Base-by-base conservation (phyloP, 192 early-diverging fungal species). In the Funneliformis geosporum region DNA sequence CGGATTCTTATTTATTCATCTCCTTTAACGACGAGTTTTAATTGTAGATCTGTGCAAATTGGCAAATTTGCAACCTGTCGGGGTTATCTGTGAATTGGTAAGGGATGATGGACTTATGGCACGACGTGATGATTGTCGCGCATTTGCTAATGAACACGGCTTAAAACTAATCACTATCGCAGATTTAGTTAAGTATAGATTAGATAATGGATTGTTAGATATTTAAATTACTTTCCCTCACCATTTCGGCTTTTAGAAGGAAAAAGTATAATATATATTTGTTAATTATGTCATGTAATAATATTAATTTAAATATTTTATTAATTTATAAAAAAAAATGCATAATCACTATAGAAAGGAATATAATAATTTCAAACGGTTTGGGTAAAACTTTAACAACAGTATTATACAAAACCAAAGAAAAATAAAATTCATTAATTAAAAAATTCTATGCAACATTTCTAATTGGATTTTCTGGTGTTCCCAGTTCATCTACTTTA, bases 101-200 rank as follows among this genome's bases (percentile, higher is more conserved):
- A 94, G 91, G 65, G 93, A 98, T 50, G 92, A 95, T 82, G 97
- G 98, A 4, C 88, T 87, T 0, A 98, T 99, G 96, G 97, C 97
- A 60, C 89, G 98, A 39, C 83, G 97, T 23, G 95, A 98, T 82
- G 97, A 99, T 84, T 93, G 97, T 69, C 85, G 86, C 60, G 83
- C 75, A 16, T 96, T 99, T 90, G 93, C 95, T n/a, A 90, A 88
- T 72, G 89, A 94, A 82, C 95, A 93, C 78, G 88, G 88, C 0
- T 86, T 99, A 60, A 95, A 91, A 84, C 73, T 99, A 72, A 93
- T 99, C 60, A 96, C 95, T 0, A 98, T 99, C 74, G 92, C 88
- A 55, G 94, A 96, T 76, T 83, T 98, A 5, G 91, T 93, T 60
- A 85, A 90, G 73, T 98, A 97, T 84, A 86, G 95, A 65, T 69